phyloP scores from a whole-genome alignment of 176 grass and related monocot genomes.

The Carex myosuroides region DNA sequence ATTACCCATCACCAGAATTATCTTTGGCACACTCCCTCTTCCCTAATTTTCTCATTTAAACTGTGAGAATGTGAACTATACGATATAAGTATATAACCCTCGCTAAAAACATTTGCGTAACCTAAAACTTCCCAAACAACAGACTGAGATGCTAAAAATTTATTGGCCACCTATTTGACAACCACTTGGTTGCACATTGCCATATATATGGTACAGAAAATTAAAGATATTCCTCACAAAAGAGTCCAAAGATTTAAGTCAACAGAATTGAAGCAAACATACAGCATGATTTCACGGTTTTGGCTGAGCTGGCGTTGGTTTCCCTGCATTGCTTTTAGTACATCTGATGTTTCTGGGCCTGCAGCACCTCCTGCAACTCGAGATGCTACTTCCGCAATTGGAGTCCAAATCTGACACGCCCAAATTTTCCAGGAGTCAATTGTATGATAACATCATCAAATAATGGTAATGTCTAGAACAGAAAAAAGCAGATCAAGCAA shows the following conservation, averaged over 20 bases:
- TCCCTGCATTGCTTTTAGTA: conserved; percentile 66
- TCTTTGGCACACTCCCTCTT: neutral
- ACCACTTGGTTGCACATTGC: neutral
- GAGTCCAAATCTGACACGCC: conserved; percentile 77
- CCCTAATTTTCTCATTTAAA: neutral
- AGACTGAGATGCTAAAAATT: neutral
- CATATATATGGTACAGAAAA: conserved; percentile 8
- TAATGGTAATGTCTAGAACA: neutral
- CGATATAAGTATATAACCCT: neutral
- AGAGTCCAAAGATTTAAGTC: neutral
- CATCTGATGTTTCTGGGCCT: conserved; percentile 56
- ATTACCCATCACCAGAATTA: neutral
- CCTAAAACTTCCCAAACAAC: neutral
- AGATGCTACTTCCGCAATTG: conserved; percentile 50
- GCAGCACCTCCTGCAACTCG: conserved; percentile 46
- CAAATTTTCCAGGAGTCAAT: neutral
- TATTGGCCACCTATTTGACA: neutral
- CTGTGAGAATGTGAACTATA: neutral
- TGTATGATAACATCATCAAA: neutral
- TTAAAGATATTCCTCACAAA: neutral
- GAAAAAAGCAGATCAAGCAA: neutral
- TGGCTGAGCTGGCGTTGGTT: conserved; percentile 74
- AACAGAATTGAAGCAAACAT: neutral
- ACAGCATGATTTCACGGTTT: conserved; percentile 66
- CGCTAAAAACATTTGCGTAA: neutral